Conservation (phyloP, 768 basidiomycete genomes). For the Mycena sanguinolenta region DNA sequence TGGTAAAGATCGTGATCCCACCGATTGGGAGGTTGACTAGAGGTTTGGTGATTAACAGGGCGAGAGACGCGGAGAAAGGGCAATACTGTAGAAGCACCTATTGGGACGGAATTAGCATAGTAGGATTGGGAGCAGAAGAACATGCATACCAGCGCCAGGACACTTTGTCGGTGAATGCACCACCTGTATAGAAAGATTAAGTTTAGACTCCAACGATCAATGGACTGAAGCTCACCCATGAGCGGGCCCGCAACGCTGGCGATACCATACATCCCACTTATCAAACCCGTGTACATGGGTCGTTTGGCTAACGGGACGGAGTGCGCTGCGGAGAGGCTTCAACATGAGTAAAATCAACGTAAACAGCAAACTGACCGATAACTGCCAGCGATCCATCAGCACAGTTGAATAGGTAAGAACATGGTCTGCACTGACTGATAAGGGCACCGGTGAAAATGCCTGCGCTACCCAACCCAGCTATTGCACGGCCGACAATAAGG, state of each 20-base stretch:
- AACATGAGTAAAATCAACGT: slow-evolving; percentile 14
- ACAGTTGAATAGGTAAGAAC: slow-evolving; percentile 25
- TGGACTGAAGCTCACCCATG: slow-evolving; percentile 33
- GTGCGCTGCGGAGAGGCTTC: slow-evolving; percentile 27
- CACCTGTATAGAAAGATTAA: slow-evolving; percentile 26
- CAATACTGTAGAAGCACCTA: slow-evolving; percentile 48
- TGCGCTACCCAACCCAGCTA: slow-evolving; percentile 60
- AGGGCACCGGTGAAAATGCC: slow-evolving; percentile 46
- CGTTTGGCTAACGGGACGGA: slow-evolving; percentile 45
- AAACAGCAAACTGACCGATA: neutral
- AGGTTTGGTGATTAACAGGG: neutral
- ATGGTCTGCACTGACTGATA: slow-evolving; percentile 24
- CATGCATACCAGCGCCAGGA: slow-evolving; percentile 6
- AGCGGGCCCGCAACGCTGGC: slow-evolving; percentile 45
- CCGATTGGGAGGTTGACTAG: slow-evolving; percentile 40
- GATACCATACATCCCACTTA: slow-evolving; percentile 47
- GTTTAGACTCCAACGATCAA: neutral
- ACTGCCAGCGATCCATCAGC: neutral
- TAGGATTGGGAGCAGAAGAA: neutral
- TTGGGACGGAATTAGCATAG: neutral
- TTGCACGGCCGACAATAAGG: slow-evolving; percentile 58
- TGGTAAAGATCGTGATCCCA: neutral
- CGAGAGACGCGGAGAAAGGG: neutral
- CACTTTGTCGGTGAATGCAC: slow-evolving; percentile 10
- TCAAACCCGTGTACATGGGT: slow-evolving; percentile 52